Percentiles rank a stretch among this genome's conserved stretches.
phyloP scores from a whole-genome alignment of 192 early-diverging fungal genomes.

The Dimargaris xerosporica region DNA sequence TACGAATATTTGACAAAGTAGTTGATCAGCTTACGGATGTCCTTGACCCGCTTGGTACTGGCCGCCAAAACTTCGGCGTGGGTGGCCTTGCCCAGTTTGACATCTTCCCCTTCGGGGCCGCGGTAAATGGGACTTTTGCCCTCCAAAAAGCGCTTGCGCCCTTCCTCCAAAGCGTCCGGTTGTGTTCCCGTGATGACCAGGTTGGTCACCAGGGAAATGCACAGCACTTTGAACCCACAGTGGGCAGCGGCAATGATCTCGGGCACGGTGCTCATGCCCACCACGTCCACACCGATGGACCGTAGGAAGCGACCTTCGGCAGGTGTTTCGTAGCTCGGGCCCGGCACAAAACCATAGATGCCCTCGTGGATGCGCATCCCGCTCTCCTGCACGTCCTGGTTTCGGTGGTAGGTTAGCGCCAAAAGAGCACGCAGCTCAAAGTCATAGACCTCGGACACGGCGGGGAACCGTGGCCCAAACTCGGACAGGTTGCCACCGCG shows the following conservation, averaged over 20 bases:
- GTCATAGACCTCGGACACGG: constrained; percentile 73
- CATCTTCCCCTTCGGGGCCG: constrained; percentile 17
- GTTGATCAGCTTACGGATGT: constrained; percentile 38
- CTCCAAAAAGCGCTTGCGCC: constrained; percentile 21
- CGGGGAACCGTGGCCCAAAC: constrained; percentile 78
- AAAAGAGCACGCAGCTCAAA: constrained; percentile 56
- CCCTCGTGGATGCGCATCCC: constrained; percentile 53
- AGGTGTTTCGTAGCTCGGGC: constrained; percentile 81
- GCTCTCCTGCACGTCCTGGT: constrained; percentile 18
- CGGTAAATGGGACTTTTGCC: constrained; percentile 13
- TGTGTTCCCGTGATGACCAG: constrained; percentile 23
- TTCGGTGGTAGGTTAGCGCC: constrained; percentile 25
- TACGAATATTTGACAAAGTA: not conserved
- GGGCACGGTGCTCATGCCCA: constrained; percentile 82
- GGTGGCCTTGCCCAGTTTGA: constrained; percentile 31
- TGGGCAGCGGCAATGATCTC: constrained; percentile 81
- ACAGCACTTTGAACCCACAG: constrained; percentile 63
- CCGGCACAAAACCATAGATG: constrained; percentile 66
- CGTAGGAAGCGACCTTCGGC: constrained; percentile 65
- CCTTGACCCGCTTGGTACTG: constrained; percentile 29
- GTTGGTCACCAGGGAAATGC: constrained; percentile 68
- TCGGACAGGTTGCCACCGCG: constrained; percentile 66
- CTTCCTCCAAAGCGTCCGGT: constrained; percentile 18
- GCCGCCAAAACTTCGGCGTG: constrained; percentile 61
- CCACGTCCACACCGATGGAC: constrained; percentile 54